Conservation (phyloP, 2,329 filamentous ascomycete species). For the Penicillium sp. region DNA sequence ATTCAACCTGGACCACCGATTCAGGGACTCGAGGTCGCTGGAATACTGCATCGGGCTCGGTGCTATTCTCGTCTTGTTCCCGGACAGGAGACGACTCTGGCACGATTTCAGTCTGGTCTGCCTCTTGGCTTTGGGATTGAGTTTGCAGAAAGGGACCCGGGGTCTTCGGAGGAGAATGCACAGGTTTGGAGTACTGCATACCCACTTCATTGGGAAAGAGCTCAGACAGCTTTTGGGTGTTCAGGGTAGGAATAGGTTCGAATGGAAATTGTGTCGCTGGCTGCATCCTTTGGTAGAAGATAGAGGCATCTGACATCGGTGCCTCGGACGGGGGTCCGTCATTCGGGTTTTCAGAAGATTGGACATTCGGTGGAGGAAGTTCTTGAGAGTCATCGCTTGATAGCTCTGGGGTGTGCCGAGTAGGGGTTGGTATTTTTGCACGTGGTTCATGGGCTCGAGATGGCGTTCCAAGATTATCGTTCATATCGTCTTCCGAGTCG, state of each 20-base stretch:
- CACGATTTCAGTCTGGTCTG: conserved; percentile 32
- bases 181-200: conserved; percentile 12
- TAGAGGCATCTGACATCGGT: conserved; percentile 33
- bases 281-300: conserved; percentile 36
- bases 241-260: conserved; percentile 33
- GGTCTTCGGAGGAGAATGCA: conserved; percentile 4
- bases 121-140: conserved; percentile 22
- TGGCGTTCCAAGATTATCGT: conserved; percentile 12
- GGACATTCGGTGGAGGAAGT: conserved; percentile 26
- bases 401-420: conserved; percentile 11
- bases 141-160: conserved; percentile 17
- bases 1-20: conserved; percentile 39
- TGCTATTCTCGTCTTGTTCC: conserved; percentile 13
- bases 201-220: conserved; percentile 33
- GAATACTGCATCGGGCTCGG: conserved; percentile 9
- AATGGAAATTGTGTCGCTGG: conserved; percentile 36
- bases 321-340: conserved; percentile 22
- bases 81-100: conserved; percentile 38
- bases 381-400: conserved; percentile 29
- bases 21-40: conserved; percentile 20
- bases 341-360: conserved; percentile 22
- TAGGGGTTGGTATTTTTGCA: background rate
- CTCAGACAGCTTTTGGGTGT: conserved; percentile 36
- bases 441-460: background rate
- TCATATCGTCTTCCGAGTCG: conserved; percentile 24